These are phyloP conservation scores for Collariella sp. DNA, from an alignment of 495 filamentous ascomycete genomes.

Conservation along the genomic window DNA sequence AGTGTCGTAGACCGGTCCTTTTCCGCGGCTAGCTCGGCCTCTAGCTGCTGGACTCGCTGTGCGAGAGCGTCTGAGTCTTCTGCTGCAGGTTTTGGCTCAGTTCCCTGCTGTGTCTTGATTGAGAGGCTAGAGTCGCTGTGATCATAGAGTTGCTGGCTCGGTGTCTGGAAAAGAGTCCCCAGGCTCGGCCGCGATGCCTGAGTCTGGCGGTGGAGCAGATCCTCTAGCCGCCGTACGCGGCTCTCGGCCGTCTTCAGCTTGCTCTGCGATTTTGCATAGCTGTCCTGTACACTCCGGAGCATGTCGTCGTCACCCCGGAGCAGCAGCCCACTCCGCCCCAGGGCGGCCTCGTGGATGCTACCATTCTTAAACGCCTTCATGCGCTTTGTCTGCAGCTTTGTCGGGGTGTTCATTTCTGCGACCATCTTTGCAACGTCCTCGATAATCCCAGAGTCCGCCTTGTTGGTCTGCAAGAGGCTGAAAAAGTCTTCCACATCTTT, in stretches of 20 bases:
- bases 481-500: slow-evolving; percentile 61
- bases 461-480: slow-evolving; percentile 48
- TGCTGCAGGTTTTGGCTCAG: slow-evolving; percentile 31
- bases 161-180: slow-evolving; percentile 52
- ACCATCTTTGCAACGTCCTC: slow-evolving; percentile 50
- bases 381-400: slow-evolving; percentile 63
- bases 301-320: slow-evolving; percentile 76
- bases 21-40: slow-evolving; percentile 62
- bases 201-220: slow-evolving; percentile 80
- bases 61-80: slow-evolving; percentile 32
- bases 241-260: slow-evolving; percentile 82
- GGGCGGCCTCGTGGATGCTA: slow-evolving; percentile 76
- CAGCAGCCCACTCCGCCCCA: slow-evolving; percentile 71
- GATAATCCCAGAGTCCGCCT: slow-evolving; percentile 38
- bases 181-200: slow-evolving; percentile 62
- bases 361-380: slow-evolving; percentile 93
- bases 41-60: slow-evolving; percentile 63
- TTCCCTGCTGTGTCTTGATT: slow-evolving; percentile 26
- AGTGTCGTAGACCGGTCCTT: slow-evolving; percentile 42
- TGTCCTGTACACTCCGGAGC: slow-evolving; percentile 56
- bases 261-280: slow-evolving; percentile 71
- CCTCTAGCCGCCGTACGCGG: slow-evolving; percentile 84
- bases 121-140: slow-evolving; percentile 37
- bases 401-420: slow-evolving; percentile 60
- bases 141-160: slow-evolving; percentile 31